phyloP scores from a whole-genome alignment of 352 stramenopile species.

The Phytophthora pisi region DNA sequence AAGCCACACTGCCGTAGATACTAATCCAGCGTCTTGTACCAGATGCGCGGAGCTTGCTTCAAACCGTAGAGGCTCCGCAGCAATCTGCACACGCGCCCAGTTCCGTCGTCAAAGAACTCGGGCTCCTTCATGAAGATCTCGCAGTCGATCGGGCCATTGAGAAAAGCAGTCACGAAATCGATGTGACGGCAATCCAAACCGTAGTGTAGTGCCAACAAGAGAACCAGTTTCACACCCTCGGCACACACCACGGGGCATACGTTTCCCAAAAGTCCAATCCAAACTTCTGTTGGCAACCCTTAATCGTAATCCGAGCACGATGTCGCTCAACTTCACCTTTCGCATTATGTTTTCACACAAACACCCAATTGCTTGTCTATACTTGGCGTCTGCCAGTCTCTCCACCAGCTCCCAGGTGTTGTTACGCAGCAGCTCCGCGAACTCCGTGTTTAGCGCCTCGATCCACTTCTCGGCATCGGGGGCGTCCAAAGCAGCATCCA shows the following conservation, averaged over 20 bases:
- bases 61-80: not conserved
- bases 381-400: not conserved
- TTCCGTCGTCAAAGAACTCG: not conserved
- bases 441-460: no score
- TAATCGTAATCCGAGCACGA: not conserved
- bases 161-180: not conserved
- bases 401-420: not conserved
- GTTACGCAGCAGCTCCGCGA: not conserved
- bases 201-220: not conserved
- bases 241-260: not conserved
- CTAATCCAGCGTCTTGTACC: not conserved
- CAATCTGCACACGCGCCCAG: not conserved
- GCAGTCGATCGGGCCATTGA: not conserved
- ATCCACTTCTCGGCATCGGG: not conserved
- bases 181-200: not conserved
- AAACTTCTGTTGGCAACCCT: not conserved
- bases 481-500: not conserved
- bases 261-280: not conserved
- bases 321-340: not conserved
- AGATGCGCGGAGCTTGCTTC: not conserved
- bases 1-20: not conserved
- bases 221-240: not conserved
- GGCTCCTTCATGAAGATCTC: not conserved
- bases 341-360: not conserved
- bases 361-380: not conserved